A percentile compares a stretch with the other conserved stretches of the same genome.
Conservation (phyloP, 768 basidiomycete genomes). For the Naganishia friedmannii region DNA sequence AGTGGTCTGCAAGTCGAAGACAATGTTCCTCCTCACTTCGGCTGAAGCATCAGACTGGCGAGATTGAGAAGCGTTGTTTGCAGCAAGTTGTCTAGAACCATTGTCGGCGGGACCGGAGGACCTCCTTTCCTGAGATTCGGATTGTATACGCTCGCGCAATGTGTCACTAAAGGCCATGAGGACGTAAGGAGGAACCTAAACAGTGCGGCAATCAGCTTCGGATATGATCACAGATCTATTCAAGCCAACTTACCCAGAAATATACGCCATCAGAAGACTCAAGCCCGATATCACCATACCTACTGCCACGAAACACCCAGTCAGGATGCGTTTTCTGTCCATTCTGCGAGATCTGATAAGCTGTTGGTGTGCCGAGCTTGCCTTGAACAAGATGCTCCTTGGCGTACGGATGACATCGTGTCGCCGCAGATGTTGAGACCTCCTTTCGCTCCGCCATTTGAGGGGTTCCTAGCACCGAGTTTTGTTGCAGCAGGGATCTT, state of each 20-base stretch:
- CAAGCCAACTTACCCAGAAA: conserved; percentile 9
- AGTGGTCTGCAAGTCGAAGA: background rate
- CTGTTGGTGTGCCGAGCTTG: background rate
- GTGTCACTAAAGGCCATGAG: conserved; percentile 15
- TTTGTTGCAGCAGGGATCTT: background rate
- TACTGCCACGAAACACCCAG: background rate
- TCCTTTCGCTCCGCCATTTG: background rate
- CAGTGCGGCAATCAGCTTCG: background rate
- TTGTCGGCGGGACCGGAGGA: background rate
- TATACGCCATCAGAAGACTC: background rate
- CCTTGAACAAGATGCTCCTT: background rate
- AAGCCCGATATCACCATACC: background rate
- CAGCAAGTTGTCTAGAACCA: background rate
- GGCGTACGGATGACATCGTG: conserved; percentile 14
- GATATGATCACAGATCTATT: background rate
- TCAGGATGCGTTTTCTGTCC: conserved; percentile 7
- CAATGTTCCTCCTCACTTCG: background rate
- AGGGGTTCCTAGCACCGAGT: background rate
- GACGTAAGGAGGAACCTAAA: conserved; percentile 3
- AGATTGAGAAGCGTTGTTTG: conserved; percentile 1
- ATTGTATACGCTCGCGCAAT: background rate
- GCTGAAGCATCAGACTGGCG: background rate
- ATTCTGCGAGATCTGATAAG: background rate
- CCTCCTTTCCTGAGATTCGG: background rate
- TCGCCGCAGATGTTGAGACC: too few relatives aligned